Base-by-base conservation (phyloP, 169 alveolate species). In the Eimeria praecox region DNA sequence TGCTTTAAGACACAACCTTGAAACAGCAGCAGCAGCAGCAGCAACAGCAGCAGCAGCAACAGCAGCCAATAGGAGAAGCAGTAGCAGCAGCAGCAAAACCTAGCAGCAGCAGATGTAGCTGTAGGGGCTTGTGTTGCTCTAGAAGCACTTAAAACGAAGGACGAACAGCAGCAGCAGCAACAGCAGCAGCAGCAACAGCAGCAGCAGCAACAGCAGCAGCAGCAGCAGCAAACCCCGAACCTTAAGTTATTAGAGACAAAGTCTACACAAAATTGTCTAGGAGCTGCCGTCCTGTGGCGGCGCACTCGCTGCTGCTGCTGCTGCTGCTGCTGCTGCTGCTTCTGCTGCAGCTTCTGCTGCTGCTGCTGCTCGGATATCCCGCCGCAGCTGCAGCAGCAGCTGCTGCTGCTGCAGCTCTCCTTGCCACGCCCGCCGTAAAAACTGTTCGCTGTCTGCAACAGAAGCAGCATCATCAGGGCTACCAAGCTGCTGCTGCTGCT, bases 371-470 rank as follows among this genome's bases (percentile, higher is more conserved):
- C 62, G 0, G 62, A 52, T 20, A 20, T 52, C 62, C 18, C 18
- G 62, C 62, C 62, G 62, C 62, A 52, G 62, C 62, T 52, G 62
- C 62, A 52, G 62, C 62, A 52, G 89, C 89, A 80, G 64, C 5
- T 44, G 89, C 89, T 80, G 89, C 89, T 80, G 69, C 89, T 38
- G 89, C 89, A 30, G 38, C 59, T 80, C 69, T 40, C 89, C 89
- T 38, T 80, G 66, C 89, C 89, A 80, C 30, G 89, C 89, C 30
- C 40, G 38, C 9, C 89, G 89, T 0, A 80, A 59, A 16, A 44
- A 44, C 40, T 42, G 89, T 59, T 80, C 89, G 49, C 89, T 80
- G 64, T 80, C 89, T 22, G 89, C 89, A 80, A 24, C 66, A 52
- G 89, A 80, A 22, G 66, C 89, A 20, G 59, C 0, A 46, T 80